Evolutionary conservation across 768 basidiomycete genomes (phyloP).

Genomic region (Cyclocybe aegerita): DNA sequence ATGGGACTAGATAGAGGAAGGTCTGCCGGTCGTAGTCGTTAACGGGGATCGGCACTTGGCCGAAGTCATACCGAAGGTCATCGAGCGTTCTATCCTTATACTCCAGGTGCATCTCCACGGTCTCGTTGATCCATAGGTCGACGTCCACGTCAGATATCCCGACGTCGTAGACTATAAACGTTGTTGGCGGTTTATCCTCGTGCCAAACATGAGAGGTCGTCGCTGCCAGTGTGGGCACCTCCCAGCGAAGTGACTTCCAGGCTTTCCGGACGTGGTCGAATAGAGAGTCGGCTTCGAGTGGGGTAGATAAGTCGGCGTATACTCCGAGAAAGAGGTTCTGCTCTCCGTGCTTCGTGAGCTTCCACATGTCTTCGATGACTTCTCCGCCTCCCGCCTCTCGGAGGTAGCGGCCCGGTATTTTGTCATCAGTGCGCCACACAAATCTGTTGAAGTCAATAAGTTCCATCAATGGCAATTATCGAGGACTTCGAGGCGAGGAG

Average conservation of each 20-base stretch:
- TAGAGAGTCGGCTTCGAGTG: slow-evolving; percentile 2
- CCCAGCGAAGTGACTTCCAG: slow-evolving; percentile 19
- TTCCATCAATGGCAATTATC: neutral
- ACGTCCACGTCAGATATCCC: slow-evolving; percentile 14
- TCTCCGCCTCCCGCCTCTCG: slow-evolving; percentile 19
- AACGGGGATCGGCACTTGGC: slow-evolving; percentile 16
- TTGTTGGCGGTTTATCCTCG: slow-evolving; percentile 9
- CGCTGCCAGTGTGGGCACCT: slow-evolving; percentile 16
- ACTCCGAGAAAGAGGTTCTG: slow-evolving; percentile 19
- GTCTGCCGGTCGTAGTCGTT: slow-evolving; percentile 16
- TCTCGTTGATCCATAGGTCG: slow-evolving; percentile 10
- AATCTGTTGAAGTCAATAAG: slow-evolving; percentile 13
- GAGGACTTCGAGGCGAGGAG: too few relatives aligned
- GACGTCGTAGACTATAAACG: slow-evolving; percentile 15
- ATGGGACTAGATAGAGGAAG: slow-evolving; percentile 17
- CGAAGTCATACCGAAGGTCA: slow-evolving; percentile 17
- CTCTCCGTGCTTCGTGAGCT: slow-evolving; percentile 20
- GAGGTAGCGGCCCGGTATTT: slow-evolving; percentile 10
- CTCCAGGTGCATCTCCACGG: slow-evolving; percentile 6
- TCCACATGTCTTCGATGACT: slow-evolving; percentile 19
- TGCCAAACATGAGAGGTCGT: slow-evolving; percentile 13
- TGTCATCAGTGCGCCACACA: slow-evolving; percentile 13
- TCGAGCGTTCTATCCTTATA: slow-evolving; percentile 12
- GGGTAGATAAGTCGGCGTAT: slow-evolving; percentile 5
- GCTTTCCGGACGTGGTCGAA: slow-evolving; percentile 7